Evolutionary conservation across 495 filamentous ascomycete species (phyloP).

Genomic region (Tuber magnatum): DNA sequence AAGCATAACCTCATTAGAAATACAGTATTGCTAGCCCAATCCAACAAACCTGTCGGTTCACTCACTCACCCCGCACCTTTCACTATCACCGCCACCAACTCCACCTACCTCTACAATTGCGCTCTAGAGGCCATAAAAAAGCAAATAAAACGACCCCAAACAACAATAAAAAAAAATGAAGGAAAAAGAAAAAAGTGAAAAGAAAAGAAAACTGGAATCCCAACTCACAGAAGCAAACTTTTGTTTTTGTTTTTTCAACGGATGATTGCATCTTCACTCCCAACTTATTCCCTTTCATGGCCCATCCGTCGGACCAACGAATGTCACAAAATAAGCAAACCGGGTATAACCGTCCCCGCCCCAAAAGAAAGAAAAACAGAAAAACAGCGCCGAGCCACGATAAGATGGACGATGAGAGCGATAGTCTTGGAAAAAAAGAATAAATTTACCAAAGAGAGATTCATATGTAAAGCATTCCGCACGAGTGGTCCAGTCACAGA

Average conservation of each 20-base stretch:
- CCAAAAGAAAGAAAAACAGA: neutral
- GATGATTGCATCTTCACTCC: neutral
- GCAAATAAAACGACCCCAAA: neutral
- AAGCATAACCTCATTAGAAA: constrained; percentile 1
- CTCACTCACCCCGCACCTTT: neutral
- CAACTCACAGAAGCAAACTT: neutral
- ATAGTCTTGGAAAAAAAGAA: neutral
- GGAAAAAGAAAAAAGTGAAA: no score
- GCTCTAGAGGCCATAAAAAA: neutral
- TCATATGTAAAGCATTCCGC: neutral
- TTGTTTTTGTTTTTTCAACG: neutral
- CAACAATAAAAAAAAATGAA: neutral
- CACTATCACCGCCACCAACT: neutral
- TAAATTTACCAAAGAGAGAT: neutral
- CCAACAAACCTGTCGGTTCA: neutral
- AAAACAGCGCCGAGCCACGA: neutral
- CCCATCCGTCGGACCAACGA: neutral
- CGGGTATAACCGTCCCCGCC: neutral
- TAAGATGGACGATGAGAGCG: neutral
- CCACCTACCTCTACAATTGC: neutral
- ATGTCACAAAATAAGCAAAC: neutral
- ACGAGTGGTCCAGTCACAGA: neutral
- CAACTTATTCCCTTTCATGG: neutral
- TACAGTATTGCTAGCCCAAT: neutral
- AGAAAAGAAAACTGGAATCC: neutral